Base-by-base conservation (phyloP, 495 filamentous ascomycete species). In the Penicillium paxilli region DNA sequence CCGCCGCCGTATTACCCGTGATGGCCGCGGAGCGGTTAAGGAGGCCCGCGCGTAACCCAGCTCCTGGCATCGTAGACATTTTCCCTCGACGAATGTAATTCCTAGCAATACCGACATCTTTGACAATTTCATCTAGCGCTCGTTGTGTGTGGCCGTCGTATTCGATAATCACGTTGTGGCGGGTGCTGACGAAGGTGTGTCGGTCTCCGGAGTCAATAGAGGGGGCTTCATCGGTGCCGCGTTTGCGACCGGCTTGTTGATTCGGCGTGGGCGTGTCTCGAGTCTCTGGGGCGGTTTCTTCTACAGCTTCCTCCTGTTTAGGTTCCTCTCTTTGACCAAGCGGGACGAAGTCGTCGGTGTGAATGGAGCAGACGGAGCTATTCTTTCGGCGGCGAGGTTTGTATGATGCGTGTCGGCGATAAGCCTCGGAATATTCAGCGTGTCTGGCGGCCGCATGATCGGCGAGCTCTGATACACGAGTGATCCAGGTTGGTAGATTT, bases 101-200 rank as follows among this genome's bases (percentile, higher is more conserved):
- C 56, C 92, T 79, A 33, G 87, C 85, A n/a, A 82, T 79, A 40
- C 87, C 88, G 41, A 96, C 87, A 51, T 86, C 82, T 52, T 88
- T 88, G 44, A 94, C 91, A 25, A 95, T 73, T 44, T 83, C 76
- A 64, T 96, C 91, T 52, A 96, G 89, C 5, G 83, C 79, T 28
- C 83, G 80, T 64, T 96, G 92, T 10, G 91, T 87, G 51, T 89
- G 84, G 59, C 88, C 88, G 65, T 96, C 91, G 67, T 96, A 96
- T 66, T 92, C 89, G 37, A 96, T 87, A 23, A 93, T 85, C 50
- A 95, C 84, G 81, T 91, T 91, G 54, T 82, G 84, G 49, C 88
- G 82, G 11, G 83, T 86, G 50, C 89, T 85, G 65, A 87, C 90
- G 20, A 77, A 76, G 64, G 77, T 40, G 62, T 82, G 51, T 60